A percentile compares a stretch with the other conserved stretches of the same genome.
These are phyloP conservation scores for Parmales sp. DNA, from an alignment of 108 stramenopile genomes.

Conservation along the genomic window DNA sequence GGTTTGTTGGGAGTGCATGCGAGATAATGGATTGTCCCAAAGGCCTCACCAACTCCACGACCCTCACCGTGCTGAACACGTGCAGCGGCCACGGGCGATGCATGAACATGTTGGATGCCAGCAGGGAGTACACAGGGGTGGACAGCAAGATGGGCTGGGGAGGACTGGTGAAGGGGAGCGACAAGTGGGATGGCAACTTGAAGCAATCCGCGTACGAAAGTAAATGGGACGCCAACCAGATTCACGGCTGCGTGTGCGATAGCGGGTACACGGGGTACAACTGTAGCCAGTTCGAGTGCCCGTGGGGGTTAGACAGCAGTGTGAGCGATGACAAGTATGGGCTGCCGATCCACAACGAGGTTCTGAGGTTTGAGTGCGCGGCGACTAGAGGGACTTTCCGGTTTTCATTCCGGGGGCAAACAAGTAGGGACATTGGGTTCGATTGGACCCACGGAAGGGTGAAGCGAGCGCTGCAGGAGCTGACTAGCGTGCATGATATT, in stretches of 20 bases:
- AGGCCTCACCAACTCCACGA: constrained; percentile 18
- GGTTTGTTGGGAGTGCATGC: constrained; percentile 26
- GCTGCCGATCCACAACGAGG: constrained; percentile 19
- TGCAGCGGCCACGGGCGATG: constrained; percentile 36
- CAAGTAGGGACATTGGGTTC: not conserved
- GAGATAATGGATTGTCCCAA: constrained; percentile 24
- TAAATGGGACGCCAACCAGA: constrained; percentile 37
- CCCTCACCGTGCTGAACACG: constrained; percentile 25
- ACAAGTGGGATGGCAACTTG: constrained; percentile 16
- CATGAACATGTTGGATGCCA: constrained; percentile 30
- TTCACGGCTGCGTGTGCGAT: constrained; percentile 41
- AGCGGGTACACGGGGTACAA: constrained; percentile 24
- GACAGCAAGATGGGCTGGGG: not conserved
- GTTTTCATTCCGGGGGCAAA: not conserved
- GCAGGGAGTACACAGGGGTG: too few species aligned
- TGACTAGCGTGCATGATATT: not conserved
- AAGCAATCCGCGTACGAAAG: constrained; percentile 22
- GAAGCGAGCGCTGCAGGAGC: not conserved
- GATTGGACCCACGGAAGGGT: constrained; percentile 1
- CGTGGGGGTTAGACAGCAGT: constrained; percentile 20
- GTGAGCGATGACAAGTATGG: constrained; percentile 17
- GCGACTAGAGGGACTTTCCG: constrained; percentile 12
- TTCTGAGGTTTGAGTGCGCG: constrained; percentile 29
- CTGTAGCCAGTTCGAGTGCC: constrained; percentile 14
- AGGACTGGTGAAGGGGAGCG: not conserved